Evolutionary conservation across 202 grass and related monocot genomes (phyloP).

Genomic region (Carex arenaria): DNA sequence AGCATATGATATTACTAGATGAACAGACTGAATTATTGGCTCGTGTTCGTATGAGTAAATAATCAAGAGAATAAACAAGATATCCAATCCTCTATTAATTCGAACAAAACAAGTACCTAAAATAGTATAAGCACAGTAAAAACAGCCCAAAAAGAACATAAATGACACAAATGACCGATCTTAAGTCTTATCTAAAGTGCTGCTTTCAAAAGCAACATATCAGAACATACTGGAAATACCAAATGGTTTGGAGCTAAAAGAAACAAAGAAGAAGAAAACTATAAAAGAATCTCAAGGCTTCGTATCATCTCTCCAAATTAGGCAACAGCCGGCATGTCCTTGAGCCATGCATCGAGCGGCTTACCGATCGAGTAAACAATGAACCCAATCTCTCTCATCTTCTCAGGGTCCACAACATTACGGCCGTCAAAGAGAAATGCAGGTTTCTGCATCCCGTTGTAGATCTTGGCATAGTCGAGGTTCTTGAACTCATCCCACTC

Average conservation of each 20-base stretch:
- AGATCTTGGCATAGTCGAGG: constrained; percentile 48
- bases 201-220: constrained; percentile 15
- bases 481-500: constrained; percentile 67
- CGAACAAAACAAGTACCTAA: constrained; percentile 12
- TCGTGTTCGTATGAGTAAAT: not conserved
- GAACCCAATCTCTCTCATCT: constrained; percentile 71
- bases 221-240: constrained; percentile 18
- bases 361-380: constrained; percentile 89
- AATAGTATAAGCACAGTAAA: constrained; percentile 22
- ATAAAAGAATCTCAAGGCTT: constrained; percentile 17
- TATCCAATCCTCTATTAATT: constrained; percentile 15
- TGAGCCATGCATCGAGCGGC: constrained; percentile 78
- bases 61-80: constrained; percentile 20
- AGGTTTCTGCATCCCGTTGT: constrained; percentile 48
- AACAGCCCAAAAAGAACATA: constrained; percentile 13
- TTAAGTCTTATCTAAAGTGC: constrained; percentile 23
- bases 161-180: constrained; percentile 11
- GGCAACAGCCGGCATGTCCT: constrained; percentile 84
- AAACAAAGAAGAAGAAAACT: constrained; percentile 24
- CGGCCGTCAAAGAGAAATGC: constrained; percentile 50
- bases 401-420: constrained; percentile 50
- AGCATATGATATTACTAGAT: not conserved
- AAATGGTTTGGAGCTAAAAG: constrained; percentile 13
- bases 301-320: constrained; percentile 26
- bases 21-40: constrained; percentile 14